These are phyloP conservation scores for Alopecurus myosuroides DNA, from an alignment of 176 grass and related monocot species.

Conservation along the genomic window DNA sequence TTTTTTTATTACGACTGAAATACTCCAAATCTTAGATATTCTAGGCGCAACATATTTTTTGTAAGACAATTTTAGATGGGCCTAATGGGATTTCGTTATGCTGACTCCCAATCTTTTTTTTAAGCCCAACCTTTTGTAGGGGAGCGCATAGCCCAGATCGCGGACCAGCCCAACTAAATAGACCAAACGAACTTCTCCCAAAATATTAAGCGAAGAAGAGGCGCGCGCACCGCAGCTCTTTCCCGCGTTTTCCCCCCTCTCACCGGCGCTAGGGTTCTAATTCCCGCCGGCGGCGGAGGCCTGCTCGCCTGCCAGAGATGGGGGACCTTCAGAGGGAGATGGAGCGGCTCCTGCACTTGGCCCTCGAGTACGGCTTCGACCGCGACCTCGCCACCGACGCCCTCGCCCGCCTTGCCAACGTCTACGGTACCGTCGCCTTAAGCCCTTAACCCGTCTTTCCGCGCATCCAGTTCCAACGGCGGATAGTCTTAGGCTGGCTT, in stretches of 20 bases:
- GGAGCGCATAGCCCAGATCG: not conserved
- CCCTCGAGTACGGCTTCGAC: slow-evolving; percentile 6
- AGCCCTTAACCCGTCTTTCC: not conserved
- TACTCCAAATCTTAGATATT: too few relatives aligned
- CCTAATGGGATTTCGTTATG: not conserved
- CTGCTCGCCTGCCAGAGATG: not conserved
- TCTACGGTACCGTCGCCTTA: slow-evolving; percentile 4
- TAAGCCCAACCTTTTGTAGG: not conserved
- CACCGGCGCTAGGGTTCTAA: not conserved
- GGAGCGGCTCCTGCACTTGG: not conserved
- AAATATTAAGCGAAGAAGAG: not conserved
- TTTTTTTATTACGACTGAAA: too few relatives aligned
- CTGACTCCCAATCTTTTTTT: not conserved
- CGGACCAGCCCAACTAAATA: not conserved
- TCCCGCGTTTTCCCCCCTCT: not conserved
- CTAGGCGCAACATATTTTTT: not conserved
- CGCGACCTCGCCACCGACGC: not conserved
- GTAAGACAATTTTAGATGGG: not conserved
- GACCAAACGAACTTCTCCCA: not conserved
- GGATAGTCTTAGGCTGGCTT: not conserved
- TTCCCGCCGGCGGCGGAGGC: not conserved
- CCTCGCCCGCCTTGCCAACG: not conserved
- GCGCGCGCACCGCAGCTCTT: not conserved
- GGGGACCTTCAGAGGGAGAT: not conserved
- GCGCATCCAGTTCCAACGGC: not conserved